A percentile compares a stretch with the other conserved stretches of the same genome.
These are phyloP conservation scores for Lachancea cidri DNA, from an alignment of 805 yeast genomes.

Conservation along the genomic window DNA sequence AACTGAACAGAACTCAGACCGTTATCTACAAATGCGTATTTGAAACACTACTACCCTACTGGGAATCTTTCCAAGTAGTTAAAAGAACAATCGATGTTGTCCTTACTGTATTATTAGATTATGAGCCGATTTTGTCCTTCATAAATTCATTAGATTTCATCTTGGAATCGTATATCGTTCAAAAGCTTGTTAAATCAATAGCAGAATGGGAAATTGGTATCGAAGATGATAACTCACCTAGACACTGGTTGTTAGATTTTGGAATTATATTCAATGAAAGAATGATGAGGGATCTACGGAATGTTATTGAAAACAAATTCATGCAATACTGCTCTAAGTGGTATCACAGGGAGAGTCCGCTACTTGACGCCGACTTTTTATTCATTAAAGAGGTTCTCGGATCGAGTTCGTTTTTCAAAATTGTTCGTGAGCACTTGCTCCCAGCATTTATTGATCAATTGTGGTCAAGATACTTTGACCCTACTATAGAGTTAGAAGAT, in stretches of 20 bases:
- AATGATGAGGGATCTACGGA: conserved; percentile 6
- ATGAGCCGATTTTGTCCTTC: conserved; percentile 18
- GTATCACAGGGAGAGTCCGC: conserved; percentile 15
- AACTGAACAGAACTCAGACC: conserved; percentile 27
- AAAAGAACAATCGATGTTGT: conserved; percentile 6
- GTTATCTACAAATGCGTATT: conserved; percentile 14
- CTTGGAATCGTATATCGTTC: conserved; percentile 31
- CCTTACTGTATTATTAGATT: conserved; percentile 16
- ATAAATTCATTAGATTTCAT: conserved; percentile 24
- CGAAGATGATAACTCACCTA: conserved; percentile 6
- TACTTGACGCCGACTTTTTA: conserved; percentile 9
- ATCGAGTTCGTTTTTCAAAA: conserved; percentile 7
- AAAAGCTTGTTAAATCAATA: conserved; percentile 35
- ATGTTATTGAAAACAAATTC: conserved; percentile 11
- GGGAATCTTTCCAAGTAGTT: conserved; percentile 12
- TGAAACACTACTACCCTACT: conserved; percentile 8
- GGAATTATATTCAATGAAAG: conserved; percentile 9
- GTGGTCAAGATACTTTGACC: conserved; percentile 26
- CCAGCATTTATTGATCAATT: conserved; percentile 15
- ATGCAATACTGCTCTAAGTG: conserved; percentile 15
- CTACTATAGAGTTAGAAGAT: conserved; percentile 19
- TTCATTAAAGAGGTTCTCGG: conserved; percentile 15
- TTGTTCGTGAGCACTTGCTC: conserved; percentile 12
- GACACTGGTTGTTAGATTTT: conserved; percentile 20
- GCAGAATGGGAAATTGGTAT: conserved; percentile 32